Evolutionary conservation across 768 basidiomycete genomes (phyloP), one percentile per base, ranked within the genome.

Genomic region (Ramaria rubella): DNA sequence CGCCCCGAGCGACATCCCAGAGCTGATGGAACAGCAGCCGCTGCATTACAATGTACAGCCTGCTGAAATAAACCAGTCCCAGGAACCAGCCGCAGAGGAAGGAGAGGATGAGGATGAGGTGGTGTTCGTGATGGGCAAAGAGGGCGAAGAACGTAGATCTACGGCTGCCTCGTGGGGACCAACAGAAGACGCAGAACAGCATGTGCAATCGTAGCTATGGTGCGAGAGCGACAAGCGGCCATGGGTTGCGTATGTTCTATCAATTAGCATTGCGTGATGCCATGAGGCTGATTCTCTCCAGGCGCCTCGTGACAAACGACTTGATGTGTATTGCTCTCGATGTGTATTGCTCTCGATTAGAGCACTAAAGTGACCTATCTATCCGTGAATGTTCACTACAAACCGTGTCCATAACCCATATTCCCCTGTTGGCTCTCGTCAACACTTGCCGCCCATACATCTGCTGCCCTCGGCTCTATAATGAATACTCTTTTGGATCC

Each of bases 31-130:
- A 52, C 58, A 55, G 45, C 6, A 17, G 29, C 46, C 17, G 46
- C 46, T 15, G 26, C 29, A 27, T 2, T 17, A 26, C 4, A 14
- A 30, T 7, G 1, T 26, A 48, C 14, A 48, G 17, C 5, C 29
- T 26, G 24, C 36, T 48, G 46, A 14, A 26, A 29, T 9, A 3
- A 8, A 27, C 23, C 5, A 48, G 24, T 48, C n/a, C 23, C 15
- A n/a, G 49, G 69, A 64, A 19, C 70, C 72, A 1, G 72, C 62
- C 19, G 72, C 27, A 31, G 49, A 33, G 73, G 71, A 29, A 74
- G 82, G 85, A 9, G 84, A 85, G 2, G 83, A 83, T 1, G 85
- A 86, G n/a, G 85, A 86, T 30, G 84, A 86, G 38, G 78, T 87
- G n/a, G 84, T 79, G n/a, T 83, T 87, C 60, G 85, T 87, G 36